phyloP scores from a whole-genome alignment of 1,284 basidiomycete species.

The Apiotrichum mycotoxinovorans region DNA sequence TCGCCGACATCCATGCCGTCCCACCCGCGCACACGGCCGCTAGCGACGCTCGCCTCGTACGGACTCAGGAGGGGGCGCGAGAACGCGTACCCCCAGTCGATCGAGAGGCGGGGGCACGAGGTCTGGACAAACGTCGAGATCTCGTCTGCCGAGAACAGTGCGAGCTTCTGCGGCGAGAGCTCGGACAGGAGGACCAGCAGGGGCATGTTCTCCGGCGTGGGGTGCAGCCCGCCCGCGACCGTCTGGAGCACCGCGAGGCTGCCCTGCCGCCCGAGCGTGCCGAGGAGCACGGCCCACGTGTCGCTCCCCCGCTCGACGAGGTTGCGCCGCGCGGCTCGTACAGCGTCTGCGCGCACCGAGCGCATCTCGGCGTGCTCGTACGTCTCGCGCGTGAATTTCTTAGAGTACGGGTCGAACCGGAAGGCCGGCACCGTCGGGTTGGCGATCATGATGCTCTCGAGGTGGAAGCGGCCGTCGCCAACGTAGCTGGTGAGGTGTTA shows the following conservation, averaged over 20 bases:
- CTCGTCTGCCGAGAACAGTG: conserved; percentile 58
- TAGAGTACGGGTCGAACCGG: conserved; percentile 97
- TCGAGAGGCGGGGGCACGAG: conserved; percentile 50
- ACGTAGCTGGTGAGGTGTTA: conserved; percentile 70
- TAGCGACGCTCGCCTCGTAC: conserved; percentile 87
- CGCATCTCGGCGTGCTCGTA: conserved; percentile 92
- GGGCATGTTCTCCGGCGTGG: conserved; percentile 54
- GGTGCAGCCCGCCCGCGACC: conserved; percentile 63
- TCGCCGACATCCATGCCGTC: conserved; percentile 37
- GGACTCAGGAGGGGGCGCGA: conserved; percentile 82
- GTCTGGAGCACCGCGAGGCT: conserved; percentile 84
- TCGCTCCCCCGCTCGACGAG: conserved; percentile 51
- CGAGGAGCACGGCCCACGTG: conserved; percentile 89
- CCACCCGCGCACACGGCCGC: conserved; percentile 62
- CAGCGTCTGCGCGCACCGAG: conserved; percentile 67
- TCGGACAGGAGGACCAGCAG: conserved; percentile 84
- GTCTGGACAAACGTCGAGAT: conserved; percentile 30
- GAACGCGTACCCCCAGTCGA: conserved; percentile 99
- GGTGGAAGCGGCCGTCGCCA: conserved; percentile 95
- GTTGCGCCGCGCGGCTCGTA: conserved; percentile 66
- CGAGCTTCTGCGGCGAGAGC: conserved; percentile 87
- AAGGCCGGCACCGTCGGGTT: conserved; percentile 95
- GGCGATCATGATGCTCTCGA: conserved; percentile 98
- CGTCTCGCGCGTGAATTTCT: conserved; percentile 87
- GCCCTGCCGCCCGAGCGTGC: conserved; percentile 92